A percentile compares a stretch with the other conserved stretches of the same genome.
phyloP scores from a whole-genome alignment of 495 filamentous ascomycete species.

The Neurospora tetraspora region DNA sequence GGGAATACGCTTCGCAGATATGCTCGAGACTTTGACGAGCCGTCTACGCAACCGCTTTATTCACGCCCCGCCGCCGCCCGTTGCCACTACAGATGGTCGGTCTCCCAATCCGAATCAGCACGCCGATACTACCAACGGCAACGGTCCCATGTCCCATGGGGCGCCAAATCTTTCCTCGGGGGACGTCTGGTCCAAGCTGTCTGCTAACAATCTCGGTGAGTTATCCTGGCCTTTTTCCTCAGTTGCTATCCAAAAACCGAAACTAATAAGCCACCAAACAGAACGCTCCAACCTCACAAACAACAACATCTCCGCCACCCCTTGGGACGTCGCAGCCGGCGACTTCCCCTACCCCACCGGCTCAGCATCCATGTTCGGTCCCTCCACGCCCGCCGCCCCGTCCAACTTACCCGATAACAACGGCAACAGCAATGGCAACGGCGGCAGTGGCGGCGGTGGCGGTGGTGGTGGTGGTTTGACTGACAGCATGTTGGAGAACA shows the following conservation, averaged over 20 bases:
- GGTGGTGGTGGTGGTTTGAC: not conserved
- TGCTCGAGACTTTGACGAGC: conserved; percentile 70
- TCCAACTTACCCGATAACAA: conserved; percentile 20
- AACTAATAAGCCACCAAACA: conserved; percentile 2
- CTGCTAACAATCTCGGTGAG: conserved; percentile 14
- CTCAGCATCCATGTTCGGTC: conserved; percentile 35
- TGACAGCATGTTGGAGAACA: conserved; percentile 25
- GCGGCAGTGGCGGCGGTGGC: not conserved
- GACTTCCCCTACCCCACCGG: conserved; percentile 38
- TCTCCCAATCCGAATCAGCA: conserved; percentile 22
- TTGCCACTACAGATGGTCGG: conserved; percentile 25
- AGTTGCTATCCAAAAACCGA: not conserved
- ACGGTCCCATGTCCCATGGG: conserved; percentile 19
- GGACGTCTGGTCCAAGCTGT: not conserved
- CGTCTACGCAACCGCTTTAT: conserved; percentile 68
- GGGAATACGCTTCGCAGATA: conserved; percentile 86
- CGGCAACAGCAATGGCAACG: conserved; percentile 12
- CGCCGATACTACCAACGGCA: conserved; percentile 14
- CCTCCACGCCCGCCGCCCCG: conserved; percentile 32
- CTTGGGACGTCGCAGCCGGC: conserved; percentile 39
- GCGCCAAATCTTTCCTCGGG: not conserved
- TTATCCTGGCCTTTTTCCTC: not conserved
- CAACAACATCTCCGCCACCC: conserved; percentile 44
- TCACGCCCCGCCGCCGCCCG: conserved; percentile 35
- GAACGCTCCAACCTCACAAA: conserved; percentile 33